phyloP scores from a whole-genome alignment of 768 basidiomycete species.

The Leccinellum luteum region DNA sequence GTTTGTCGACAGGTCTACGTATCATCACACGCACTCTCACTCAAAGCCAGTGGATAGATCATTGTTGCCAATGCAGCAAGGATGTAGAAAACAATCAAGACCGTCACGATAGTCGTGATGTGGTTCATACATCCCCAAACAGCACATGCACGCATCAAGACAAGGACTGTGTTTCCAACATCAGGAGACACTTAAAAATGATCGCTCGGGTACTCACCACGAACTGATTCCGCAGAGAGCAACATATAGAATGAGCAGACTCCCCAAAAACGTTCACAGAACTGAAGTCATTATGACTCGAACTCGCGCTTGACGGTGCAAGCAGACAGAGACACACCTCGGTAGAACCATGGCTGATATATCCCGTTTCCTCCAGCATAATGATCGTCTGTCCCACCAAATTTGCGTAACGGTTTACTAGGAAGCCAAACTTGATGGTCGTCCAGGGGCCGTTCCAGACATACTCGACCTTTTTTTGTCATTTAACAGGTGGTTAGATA shows the following conservation, averaged over 20 bases:
- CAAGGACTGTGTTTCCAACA: conserved; percentile 9
- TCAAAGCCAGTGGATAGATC: not conserved
- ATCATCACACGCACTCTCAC: not conserved
- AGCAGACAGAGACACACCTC: not conserved
- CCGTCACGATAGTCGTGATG: not conserved
- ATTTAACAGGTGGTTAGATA: not conserved
- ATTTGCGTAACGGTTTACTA: conserved; percentile 19
- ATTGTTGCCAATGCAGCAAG: not conserved
- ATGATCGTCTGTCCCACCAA: conserved; percentile 13
- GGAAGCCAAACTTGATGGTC: conserved; percentile 8
- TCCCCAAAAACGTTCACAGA: conserved; percentile 6
- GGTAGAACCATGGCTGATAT: conserved; percentile 1
- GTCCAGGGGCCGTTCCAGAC: conserved; percentile 17
- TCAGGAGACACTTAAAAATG: not conserved
- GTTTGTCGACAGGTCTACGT: not conserved
- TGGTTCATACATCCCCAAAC: conserved; percentile 16
- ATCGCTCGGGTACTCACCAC: not conserved
- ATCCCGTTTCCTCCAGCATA: not conserved
- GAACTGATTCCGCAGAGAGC: conserved; percentile 13
- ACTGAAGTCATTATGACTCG: not conserved
- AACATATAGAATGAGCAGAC: conserved; percentile 10
- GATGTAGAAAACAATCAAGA: conserved; percentile 4
- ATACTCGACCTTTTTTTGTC: conserved; percentile 5
- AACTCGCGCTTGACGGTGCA: too few relatives aligned
- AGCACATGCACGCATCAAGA: conserved; percentile 18